Evolutionary conservation across 805 yeast species (phyloP), one percentile per base, ranked within the genome.

Genomic region (Saccharomycopsis babjevae): DNA sequence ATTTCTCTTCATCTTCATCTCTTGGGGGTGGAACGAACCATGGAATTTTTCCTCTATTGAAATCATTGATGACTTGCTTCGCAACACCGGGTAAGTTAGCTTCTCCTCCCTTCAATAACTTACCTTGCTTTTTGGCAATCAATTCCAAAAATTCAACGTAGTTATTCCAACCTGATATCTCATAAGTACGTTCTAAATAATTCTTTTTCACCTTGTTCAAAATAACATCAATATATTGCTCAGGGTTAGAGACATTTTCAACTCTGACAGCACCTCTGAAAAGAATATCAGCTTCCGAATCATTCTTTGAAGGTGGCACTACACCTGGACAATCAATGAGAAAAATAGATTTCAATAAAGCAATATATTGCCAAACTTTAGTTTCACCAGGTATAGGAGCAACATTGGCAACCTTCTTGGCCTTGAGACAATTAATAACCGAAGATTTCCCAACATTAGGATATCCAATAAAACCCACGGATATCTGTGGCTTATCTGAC

Each of bases 331-430:
- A 94, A 76, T 93, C 99, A 69, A 93, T 94, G 68, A 93, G 77
- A 75, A 92, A 93, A 58, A 93, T 93, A 66, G 93, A 83, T 79
- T 93, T 93, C 97, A 94, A 93, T 68, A 93, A 79, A 3, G 99
- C 92, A 69, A 93, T 92, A 77, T 93, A 93, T 78, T 93, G 99
- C 99, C 99, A 93, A 54, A 93, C 97, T 74, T 93, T 93, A 40
- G 99, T 93, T 72, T 93, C 99, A 73, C 99, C 99, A 36, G 99
- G 99, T 68, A 93, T 91, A 56, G 99, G 99, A 1, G 99, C 99
- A 56, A 93, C 98, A 54, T 81, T 85, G 77, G 98, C 94, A 56
- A 93, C 99, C 76, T 93, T 94, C 82, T 94, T 94, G 73, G 86
- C 85, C 71, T 97, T 84, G 68, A 93, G 77, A 1, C 98, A 92